Evolutionary conservation across 2,329 filamentous ascomycete species (phyloP).

Genomic region (Didymella pinodella): DNA sequence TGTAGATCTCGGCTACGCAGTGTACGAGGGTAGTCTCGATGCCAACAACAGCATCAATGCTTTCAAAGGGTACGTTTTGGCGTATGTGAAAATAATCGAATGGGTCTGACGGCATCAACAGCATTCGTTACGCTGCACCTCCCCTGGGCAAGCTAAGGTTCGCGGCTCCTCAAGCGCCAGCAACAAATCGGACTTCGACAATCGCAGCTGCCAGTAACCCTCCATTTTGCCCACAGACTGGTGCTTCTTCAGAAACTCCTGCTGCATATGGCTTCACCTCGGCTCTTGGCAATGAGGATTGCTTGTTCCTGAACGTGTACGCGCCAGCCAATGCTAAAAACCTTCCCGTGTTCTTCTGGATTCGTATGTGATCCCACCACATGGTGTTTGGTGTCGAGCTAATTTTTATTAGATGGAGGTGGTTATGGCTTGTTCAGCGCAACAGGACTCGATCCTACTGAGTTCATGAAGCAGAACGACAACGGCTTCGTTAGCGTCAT

Average conservation of each 20-base stretch:
- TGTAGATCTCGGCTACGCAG: conserved; percentile 45
- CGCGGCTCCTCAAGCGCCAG: conserved; percentile 58
- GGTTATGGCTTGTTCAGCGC: conserved; percentile 49
- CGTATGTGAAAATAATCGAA: neutral
- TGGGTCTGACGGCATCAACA: conserved; percentile 40
- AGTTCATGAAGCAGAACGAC: conserved; percentile 53
- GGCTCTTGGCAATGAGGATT: conserved; percentile 50
- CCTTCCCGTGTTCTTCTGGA: conserved; percentile 64
- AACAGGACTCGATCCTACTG: conserved; percentile 40
- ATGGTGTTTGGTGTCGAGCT: conserved; percentile 15
- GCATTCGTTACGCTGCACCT: conserved; percentile 60
- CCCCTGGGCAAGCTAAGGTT: conserved; percentile 61
- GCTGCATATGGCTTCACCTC: conserved; percentile 43
- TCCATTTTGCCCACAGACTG: conserved; percentile 45
- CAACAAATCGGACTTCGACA: conserved; percentile 50
- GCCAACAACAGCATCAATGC: conserved; percentile 36
- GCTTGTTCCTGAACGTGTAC: conserved; percentile 53
- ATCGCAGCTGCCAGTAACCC: conserved; percentile 56
- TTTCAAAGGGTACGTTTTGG: conserved; percentile 43
- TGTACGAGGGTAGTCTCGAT: conserved; percentile 42
- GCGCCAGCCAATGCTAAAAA: conserved; percentile 54
- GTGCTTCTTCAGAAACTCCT: conserved; percentile 38
- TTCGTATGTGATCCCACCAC: conserved; percentile 47
- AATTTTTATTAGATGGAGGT: conserved; percentile 50
- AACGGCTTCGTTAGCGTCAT: conserved; percentile 63